A percentile compares a stretch with the other conserved stretches of the same genome.
phyloP scores from a whole-genome alignment of 805 yeast species.

The Starmera quercuum region DNA sequence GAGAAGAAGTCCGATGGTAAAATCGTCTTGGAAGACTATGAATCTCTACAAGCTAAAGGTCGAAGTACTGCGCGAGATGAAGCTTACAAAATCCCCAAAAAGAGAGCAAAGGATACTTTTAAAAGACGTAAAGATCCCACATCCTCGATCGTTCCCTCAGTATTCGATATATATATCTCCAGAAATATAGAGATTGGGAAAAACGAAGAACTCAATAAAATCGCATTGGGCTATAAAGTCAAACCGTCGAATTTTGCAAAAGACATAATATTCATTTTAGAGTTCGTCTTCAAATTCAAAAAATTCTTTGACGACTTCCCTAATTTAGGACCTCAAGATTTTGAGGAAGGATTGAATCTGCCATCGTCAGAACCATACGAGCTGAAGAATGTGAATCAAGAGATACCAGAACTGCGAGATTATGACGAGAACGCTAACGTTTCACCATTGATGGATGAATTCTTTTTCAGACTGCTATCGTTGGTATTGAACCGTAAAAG shows the following conservation, averaged over 20 bases:
- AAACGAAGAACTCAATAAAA: conserved; percentile 4
- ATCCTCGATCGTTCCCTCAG: conserved; percentile 14
- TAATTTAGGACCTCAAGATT: conserved; percentile 18
- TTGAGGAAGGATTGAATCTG: conserved; percentile 17
- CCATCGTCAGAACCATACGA: conserved; percentile 1
- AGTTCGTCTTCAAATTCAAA: conserved; percentile 16
- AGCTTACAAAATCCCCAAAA: background rate
- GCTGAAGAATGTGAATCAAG: conserved; percentile 11
- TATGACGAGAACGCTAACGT: background rate
- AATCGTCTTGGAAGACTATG: conserved; percentile 14
- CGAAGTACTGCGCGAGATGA: conserved; percentile 13
- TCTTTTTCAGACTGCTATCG: conserved; percentile 10
- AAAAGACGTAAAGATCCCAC: conserved; percentile 14
- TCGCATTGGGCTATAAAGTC: conserved; percentile 18
- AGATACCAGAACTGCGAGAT: background rate
- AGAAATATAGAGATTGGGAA: conserved; percentile 1
- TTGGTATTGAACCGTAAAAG: conserved; percentile 13
- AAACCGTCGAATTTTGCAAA: conserved; percentile 17
- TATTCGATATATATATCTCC: conserved; percentile 10
- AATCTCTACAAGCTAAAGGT: conserved; percentile 14
- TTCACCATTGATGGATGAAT: conserved; percentile 9
- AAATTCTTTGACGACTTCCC: conserved; percentile 8
- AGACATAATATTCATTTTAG: conserved; percentile 14
- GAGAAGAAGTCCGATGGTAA: no score
- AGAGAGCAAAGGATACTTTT: background rate